Base-by-base conservation (phyloP, 2,329 filamentous ascomycete genomes). In the Colletotrichum liriopes region DNA sequence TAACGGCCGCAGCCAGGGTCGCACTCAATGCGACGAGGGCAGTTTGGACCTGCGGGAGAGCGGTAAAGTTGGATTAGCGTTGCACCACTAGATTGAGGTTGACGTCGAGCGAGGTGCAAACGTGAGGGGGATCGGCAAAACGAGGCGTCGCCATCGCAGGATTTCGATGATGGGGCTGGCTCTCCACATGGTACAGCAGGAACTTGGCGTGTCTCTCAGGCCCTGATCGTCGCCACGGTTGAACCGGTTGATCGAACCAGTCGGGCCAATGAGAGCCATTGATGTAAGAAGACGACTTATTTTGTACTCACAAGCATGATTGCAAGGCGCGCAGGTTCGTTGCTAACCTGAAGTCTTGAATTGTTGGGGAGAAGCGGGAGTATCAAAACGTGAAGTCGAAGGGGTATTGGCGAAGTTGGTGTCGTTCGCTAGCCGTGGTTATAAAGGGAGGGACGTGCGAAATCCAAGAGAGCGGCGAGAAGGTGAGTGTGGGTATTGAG, bases 1-100 rank as follows among this genome's bases (percentile, higher is more conserved):
- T 85, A 63, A 93, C 88, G 64, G 91, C 91, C 64, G 84, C 83
- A 62, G 86, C 88, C 51, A 87, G 80, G 74, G 86, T 84, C 72
- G 87, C 88, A 80, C 85, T 84, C 63, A 90, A 81, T 76, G 87
- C 87, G 80, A 88, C 78, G 76, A 90, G 85, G 63, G 84, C 83
- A 58, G 85, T 80, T 76, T 84, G 82, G 55, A 81, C 60, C 80
- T 86, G 73, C 16, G 14, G 8, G 14, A 20, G 11, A 29, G 35
- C 35, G 7, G 14, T n/a, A 26, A 43, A 39, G 23, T 54, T 16
- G 60, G 41, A n/a, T 71, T 58, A 68, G 58, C 55, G 16, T 29
- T 58, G 43, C 49, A 14, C 32, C 14, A 23, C 26, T 29, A 23
- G 45, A 39, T 60, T 43, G 49, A 64, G 16, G 23, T 18, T 18